Evolutionary conservation across 352 stramenopile species (phyloP), one percentile per base, ranked within the genome.

Genomic region (Peronospora belbahrii): DNA sequence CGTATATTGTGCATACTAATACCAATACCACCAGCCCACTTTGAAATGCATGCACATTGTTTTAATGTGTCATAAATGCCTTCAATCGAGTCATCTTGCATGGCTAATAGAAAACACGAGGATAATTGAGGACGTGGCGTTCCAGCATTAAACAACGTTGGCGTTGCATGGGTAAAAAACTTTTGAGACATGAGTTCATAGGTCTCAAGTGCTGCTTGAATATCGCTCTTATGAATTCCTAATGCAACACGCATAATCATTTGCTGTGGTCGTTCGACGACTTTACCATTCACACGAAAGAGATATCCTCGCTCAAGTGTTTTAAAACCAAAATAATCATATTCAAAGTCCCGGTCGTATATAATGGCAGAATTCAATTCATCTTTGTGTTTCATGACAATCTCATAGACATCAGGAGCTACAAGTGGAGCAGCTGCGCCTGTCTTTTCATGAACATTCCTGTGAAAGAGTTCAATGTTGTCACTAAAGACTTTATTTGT

Each of bases 1-100:
- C 96, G 93, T 62, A 99, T 97, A 66, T 99, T 98, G 85, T 97
- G 92, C 67, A 99, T 97, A 54, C 85, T 92, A 17, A 99, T 73
- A 22, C 96, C 97, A 60, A 99, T 99, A 11, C 97, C 97, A 19
- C 96, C 96, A 0, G 96, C 96, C 74, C 97, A 98, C 74, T 99
- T 99, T 58, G 95, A 99, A 62, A 99, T 99, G 53, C 94, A 92
- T 6, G 97, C 96, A 59, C 95, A 99, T 56, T 98, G 73, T 73
- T 99, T 99, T 25, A 99, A 80, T 15, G 96, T 99, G 65, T 99
- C 95, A 68, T 98, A 99, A 52, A 99, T 99, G 19, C 96, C 96
- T 59, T 98, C 95, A 58, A 99, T 99, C 13, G 88, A 97, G 72
- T 99, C 97, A 28, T 97, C 94, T 71, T 99, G 98, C 85, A 99